Conservation (phyloP, 805 yeast species). For the Spathaspora girioi region DNA sequence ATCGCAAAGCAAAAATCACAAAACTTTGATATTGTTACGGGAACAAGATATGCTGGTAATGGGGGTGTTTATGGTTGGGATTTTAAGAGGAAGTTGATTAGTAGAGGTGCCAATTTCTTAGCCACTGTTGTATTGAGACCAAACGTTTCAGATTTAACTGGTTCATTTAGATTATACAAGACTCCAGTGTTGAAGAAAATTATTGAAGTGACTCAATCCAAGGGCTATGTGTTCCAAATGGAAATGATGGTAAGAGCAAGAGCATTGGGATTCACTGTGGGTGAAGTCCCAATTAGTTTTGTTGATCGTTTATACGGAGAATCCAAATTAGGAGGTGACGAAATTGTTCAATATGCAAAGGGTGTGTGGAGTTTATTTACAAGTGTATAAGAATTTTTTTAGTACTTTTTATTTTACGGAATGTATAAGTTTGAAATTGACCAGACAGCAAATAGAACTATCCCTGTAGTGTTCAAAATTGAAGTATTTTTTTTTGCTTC, state of each 20-base stretch:
- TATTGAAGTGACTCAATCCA: slow-evolving; percentile 63
- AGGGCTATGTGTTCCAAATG: slow-evolving; percentile 85
- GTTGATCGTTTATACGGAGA: slow-evolving; percentile 80
- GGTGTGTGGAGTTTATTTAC: slow-evolving; percentile 73
- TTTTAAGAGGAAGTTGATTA: slow-evolving; percentile 69
- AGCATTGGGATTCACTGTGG: slow-evolving; percentile 66
- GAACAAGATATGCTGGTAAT: slow-evolving; percentile 72
- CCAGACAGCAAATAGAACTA: too few species aligned
- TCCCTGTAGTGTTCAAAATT: too few species aligned
- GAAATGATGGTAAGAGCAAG: slow-evolving; percentile 85
- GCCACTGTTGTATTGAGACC: slow-evolving; percentile 73
- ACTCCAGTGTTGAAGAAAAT: slow-evolving; percentile 64
- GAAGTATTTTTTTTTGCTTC: not conserved
- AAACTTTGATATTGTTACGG: slow-evolving; percentile 51
- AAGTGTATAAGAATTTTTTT: slow-evolving; percentile 23
- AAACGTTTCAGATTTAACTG: slow-evolving; percentile 69
- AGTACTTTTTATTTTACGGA: not conserved
- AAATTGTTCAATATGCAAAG: slow-evolving; percentile 70
- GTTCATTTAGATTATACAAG: slow-evolving; percentile 72
- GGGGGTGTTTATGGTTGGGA: slow-evolving; percentile 89
- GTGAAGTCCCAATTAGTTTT: slow-evolving; percentile 75
- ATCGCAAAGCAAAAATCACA: slow-evolving; percentile 56
- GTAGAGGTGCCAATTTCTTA: slow-evolving; percentile 77
- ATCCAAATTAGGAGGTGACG: slow-evolving; percentile 76
- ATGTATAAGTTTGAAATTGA: not conserved